Conservation (phyloP, 768 basidiomycete species). For the Cystobasidiopsis lactophilus region DNA sequence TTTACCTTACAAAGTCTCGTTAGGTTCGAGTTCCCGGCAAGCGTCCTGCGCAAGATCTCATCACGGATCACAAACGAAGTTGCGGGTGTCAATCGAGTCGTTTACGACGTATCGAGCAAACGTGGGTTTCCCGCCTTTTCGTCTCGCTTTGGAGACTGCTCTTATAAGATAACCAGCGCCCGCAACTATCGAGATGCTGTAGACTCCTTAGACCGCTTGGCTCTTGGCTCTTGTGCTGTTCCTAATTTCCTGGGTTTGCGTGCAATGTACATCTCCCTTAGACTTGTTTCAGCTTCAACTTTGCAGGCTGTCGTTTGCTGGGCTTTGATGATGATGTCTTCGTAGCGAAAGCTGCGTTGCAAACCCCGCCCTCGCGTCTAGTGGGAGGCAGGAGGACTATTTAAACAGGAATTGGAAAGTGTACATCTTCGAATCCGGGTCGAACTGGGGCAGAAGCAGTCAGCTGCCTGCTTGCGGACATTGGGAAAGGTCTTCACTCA, state of each 20-base stretch:
- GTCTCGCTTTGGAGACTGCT: too few relatives aligned
- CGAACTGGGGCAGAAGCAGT: slow-evolving; percentile 20
- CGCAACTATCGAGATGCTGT: slow-evolving; percentile 1
- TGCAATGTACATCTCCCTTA: too few relatives aligned
- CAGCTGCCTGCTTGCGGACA: not conserved
- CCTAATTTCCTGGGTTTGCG: too few relatives aligned
- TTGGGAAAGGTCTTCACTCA: not conserved
- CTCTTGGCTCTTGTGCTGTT: too few relatives aligned
- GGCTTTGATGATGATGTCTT: too few relatives aligned
- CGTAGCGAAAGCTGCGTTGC: too few relatives aligned
- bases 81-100: slow-evolving; percentile 81
- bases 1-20: not conserved
- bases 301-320: too few relatives aligned
- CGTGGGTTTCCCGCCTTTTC: slow-evolving; percentile 22
- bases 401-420: slow-evolving; percentile 82
- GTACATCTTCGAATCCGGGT: slow-evolving; percentile 93
- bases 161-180: not conserved
- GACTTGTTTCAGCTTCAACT: too few relatives aligned
- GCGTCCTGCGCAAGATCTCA: slow-evolving; percentile 71
- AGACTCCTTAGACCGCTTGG: too few relatives aligned
- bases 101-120: slow-evolving; percentile 81
- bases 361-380: not conserved
- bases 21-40: slow-evolving; percentile 88
- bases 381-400: not conserved
- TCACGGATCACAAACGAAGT: slow-evolving; percentile 97